Percentiles rank a stretch among this genome's conserved stretches.
These are phyloP conservation scores for Apiospora phragmitis DNA, from an alignment of 2,329 filamentous ascomycete genomes.

Conservation along the genomic window DNA sequence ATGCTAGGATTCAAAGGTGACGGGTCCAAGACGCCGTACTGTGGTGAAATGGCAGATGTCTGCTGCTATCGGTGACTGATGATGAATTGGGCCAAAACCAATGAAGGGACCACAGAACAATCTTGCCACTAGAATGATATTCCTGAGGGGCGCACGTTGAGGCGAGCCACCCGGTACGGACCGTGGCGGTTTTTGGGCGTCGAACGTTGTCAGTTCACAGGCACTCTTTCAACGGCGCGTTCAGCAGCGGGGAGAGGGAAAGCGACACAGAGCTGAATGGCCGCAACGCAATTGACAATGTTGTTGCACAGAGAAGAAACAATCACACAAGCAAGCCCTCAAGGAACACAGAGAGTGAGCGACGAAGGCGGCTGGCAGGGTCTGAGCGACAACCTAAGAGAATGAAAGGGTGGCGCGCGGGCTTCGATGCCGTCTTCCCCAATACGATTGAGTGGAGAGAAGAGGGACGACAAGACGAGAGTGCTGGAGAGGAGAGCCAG, in stretches of 20 bases:
- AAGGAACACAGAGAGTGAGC: background rate
- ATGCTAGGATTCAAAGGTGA: background rate
- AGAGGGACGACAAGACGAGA: background rate
- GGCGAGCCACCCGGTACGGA: background rate
- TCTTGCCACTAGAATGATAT: background rate
- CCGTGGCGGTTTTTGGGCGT: slow-evolving; percentile 4
- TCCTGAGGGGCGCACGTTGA: slow-evolving; percentile 6
- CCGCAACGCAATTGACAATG: background rate
- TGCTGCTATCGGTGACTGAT: background rate
- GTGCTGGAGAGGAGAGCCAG: background rate
- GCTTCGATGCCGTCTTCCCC: background rate
- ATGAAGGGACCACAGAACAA: background rate
- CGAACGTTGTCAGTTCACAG: slow-evolving; percentile 6
- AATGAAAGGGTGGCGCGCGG: background rate
- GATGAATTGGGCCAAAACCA: background rate
- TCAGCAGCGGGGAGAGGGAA: background rate
- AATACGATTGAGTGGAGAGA: background rate
- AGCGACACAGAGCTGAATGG: background rate
- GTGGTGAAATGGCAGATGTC: background rate
- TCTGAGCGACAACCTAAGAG: background rate
- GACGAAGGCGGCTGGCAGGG: background rate
- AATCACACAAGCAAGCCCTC: slow-evolving; percentile 3
- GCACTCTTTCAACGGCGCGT: background rate
- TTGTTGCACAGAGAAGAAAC: slow-evolving; percentile 5
- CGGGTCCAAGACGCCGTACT: background rate